Percentiles rank a stretch among this genome's conserved stretches.
phyloP scores from a whole-genome alignment of 306 rosid genomes.

The Lotus japonicus region DNA sequence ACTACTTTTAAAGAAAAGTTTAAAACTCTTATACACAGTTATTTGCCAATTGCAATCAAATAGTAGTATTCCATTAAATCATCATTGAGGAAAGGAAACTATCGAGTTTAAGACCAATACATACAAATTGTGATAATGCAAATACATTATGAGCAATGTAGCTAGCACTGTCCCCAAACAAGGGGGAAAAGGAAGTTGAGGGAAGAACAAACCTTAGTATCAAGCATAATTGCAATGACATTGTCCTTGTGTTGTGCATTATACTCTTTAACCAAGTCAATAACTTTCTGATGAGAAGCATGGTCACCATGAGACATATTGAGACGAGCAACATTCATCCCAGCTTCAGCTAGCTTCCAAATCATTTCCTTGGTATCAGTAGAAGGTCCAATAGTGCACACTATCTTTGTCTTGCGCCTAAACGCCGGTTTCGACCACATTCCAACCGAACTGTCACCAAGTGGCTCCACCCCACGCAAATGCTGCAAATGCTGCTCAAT shows the following conservation, averaged over 20 bases:
- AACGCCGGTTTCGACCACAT: conserved; percentile 81
- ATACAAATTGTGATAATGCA: not conserved
- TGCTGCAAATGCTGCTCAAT: conserved; percentile 50
- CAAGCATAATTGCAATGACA: conserved; percentile 83
- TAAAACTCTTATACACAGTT: not conserved
- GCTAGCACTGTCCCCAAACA: not conserved
- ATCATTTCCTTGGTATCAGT: conserved; percentile 84
- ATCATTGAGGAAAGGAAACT: not conserved
- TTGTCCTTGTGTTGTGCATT: conserved; percentile 66
- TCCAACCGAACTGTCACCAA: conserved; percentile 42
- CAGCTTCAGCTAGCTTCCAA: conserved; percentile 91
- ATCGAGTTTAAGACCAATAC: not conserved
- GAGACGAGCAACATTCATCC: conserved; percentile 87
- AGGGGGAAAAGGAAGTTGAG: not conserved
- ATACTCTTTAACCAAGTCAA: conserved; percentile 87
- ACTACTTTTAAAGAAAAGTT: not conserved
- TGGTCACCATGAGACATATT: conserved; percentile 98
- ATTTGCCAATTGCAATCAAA: not conserved
- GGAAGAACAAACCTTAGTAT: conserved; percentile 59
- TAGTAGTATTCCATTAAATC: not conserved
- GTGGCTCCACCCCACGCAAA: conserved; percentile 42
- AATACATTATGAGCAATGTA: not conserved
- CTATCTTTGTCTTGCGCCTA: conserved; percentile 86
- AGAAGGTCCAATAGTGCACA: conserved; percentile 91
- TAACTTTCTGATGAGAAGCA: conserved; percentile 85